These are phyloP conservation scores for Pythium dissotocum DNA, from an alignment of 352 stramenopile genomes.

Conservation along the genomic window DNA sequence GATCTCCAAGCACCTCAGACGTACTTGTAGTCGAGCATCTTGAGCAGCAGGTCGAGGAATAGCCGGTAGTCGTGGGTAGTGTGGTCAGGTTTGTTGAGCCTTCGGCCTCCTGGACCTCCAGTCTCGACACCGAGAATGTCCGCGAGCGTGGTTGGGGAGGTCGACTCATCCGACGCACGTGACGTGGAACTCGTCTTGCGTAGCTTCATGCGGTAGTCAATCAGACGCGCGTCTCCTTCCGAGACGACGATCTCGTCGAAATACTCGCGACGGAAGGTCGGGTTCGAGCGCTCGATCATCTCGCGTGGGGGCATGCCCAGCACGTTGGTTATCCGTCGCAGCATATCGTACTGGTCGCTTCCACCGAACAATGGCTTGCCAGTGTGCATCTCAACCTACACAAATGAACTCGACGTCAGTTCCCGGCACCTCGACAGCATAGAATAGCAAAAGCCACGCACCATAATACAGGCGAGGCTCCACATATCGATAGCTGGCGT, in stretches of 20 bases:
- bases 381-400: constrained; percentile 95
- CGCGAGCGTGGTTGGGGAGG: constrained; percentile 45
- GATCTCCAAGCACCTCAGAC: constrained; percentile 20
- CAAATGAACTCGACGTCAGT: background rate
- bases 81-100: constrained; percentile 67
- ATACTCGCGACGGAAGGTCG: constrained; percentile 86
- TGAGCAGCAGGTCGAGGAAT: constrained; percentile 93
- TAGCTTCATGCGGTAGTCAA: constrained; percentile 70
- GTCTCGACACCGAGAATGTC: constrained; percentile 59
- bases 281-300: constrained; percentile 89
- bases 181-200: constrained; percentile 43
- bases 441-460: constrained; percentile 6
- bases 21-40: constrained; percentile 96
- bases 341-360: constrained; percentile 95
- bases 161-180: constrained; percentile 28
- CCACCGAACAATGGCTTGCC: constrained; percentile 97
- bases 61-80: constrained; percentile 85
- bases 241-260: constrained; percentile 86
- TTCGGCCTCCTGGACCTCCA: constrained; percentile 40
- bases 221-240: constrained; percentile 55
- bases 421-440: background rate
- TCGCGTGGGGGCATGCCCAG: constrained; percentile 92
- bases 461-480: constrained; percentile 88
- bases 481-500: constrained; percentile 89
- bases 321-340: constrained; percentile 95